Evolutionary conservation across 768 basidiomycete species (phyloP).

Genomic region (Suillus americanus): DNA sequence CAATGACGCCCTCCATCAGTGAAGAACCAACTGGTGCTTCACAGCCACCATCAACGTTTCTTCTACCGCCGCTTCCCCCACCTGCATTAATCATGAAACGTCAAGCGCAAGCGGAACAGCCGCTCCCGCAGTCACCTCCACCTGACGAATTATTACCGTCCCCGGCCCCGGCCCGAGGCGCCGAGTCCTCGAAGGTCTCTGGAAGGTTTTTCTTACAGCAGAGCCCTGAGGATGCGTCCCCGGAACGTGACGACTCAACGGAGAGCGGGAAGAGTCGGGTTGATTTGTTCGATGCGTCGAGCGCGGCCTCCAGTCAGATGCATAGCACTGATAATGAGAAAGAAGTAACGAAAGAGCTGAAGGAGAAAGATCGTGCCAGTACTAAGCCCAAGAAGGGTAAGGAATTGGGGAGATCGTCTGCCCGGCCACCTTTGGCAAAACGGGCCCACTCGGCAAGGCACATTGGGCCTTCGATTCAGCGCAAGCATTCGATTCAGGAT

Average conservation of each 20-base stretch:
- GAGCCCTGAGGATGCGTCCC: conserved; percentile 40
- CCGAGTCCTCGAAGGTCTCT: conserved; percentile 24
- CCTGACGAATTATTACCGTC: conserved; percentile 7
- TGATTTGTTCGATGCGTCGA: conserved; percentile 35
- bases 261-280: conserved; percentile 34
- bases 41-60: conserved; percentile 27
- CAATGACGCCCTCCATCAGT: conserved; percentile 56
- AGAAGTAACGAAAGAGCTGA: conserved; percentile 20
- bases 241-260: conserved; percentile 33
- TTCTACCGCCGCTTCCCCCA: conserved; percentile 31
- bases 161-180: conserved; percentile 10
- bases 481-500: conserved; percentile 23
- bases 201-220: conserved; percentile 46
- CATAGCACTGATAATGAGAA: conserved; percentile 18
- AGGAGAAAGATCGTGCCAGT: conserved; percentile 13
- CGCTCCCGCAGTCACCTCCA: conserved; percentile 12
- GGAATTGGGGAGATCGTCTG: conserved; percentile 27
- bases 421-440: conserved; percentile 25
- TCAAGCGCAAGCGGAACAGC: conserved; percentile 22
- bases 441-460: conserved; percentile 31
- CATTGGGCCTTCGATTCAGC: conserved; percentile 27
- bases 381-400: conserved; percentile 33
- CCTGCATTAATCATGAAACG: conserved; percentile 18
- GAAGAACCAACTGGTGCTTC: conserved; percentile 20
- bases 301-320: conserved; percentile 34